These are phyloP conservation scores for Echites panduratus DNA, from an alignment of 257 asterid genomes.

Conservation along the genomic window DNA sequence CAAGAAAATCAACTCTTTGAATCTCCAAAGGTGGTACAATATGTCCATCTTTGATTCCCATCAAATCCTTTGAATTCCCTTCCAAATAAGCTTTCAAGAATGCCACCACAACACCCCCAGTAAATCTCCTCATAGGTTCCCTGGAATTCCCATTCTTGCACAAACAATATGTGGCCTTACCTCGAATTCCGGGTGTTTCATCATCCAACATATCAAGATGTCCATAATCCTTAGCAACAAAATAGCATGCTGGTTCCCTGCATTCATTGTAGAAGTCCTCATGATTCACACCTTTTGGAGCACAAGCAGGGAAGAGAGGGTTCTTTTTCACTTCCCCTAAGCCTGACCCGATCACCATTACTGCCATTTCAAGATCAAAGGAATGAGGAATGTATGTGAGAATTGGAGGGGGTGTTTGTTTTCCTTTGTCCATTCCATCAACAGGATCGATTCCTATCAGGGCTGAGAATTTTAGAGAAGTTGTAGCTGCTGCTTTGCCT, in stretches of 20 bases:
- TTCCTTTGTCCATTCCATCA: conserved; percentile 62
- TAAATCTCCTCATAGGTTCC: conserved; percentile 80
- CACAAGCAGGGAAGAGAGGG: conserved; percentile 72
- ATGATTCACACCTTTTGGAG: conserved; percentile 86
- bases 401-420: conserved; percentile 59
- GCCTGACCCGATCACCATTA: conserved; percentile 70
- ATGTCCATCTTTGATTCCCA: conserved; percentile 43
- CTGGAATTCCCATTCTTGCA: conserved; percentile 73
- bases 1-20: conserved; percentile 44
- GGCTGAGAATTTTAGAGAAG: conserved; percentile 51
- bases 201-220: conserved; percentile 85
- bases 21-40: conserved; percentile 48
- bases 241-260: conserved; percentile 42
- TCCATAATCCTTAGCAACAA: conserved; percentile 77
- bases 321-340: conserved; percentile 60
- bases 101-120: conserved; percentile 66
- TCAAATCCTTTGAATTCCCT: conserved; percentile 40
- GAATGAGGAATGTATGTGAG: conserved; percentile 64
- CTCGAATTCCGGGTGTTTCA: conserved; percentile 70
- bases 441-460: conserved; percentile 84
- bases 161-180: conserved; percentile 50
- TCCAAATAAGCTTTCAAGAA: conserved; percentile 63
- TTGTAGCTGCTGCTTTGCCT: conserved; percentile 19
- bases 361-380: conserved; percentile 45
- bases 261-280: conserved; percentile 71